Percentiles rank a stretch among this genome's conserved stretches.
Conservation (phyloP, 176 grass and related monocot species). For the Oryza glumipatula region DNA sequence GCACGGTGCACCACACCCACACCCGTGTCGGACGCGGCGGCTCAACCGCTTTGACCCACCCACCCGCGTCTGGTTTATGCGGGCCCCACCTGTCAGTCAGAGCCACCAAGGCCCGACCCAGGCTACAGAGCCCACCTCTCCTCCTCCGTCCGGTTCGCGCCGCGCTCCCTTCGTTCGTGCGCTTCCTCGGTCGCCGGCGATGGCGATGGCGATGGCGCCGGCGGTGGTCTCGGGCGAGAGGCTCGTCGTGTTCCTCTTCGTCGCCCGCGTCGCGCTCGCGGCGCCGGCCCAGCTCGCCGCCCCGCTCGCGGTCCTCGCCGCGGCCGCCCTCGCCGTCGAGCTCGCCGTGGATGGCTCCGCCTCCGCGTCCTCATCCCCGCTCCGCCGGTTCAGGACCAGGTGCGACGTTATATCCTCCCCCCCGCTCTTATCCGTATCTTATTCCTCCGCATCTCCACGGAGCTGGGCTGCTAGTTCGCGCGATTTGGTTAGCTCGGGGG, state of each 20-base stretch:
- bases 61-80: no score
- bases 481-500: neutral
- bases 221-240: conserved; percentile 73
- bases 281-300: conserved; percentile 57
- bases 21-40: no score
- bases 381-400: conserved; percentile 75
- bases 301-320: conserved; percentile 56
- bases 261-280: conserved; percentile 63
- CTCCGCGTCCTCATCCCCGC: neutral
- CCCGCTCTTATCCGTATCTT: no score
- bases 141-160: neutral
- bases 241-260: conserved; percentile 80
- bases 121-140: neutral
- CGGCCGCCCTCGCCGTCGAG: conserved; percentile 65
- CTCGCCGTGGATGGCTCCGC: conserved; percentile 56
- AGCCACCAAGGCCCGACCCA: neutral
- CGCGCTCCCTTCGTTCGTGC: neutral
- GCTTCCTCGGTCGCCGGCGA: neutral
- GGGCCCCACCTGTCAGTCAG: neutral
- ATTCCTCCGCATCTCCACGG: neutral
- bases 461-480: neutral
- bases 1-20: neutral
- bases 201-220: conserved; percentile 19
- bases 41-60: no score
- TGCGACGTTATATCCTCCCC: neutral